These are phyloP conservation scores for Aspergillus sparsus DNA, from an alignment of 495 filamentous ascomycete genomes.

Conservation along the genomic window DNA sequence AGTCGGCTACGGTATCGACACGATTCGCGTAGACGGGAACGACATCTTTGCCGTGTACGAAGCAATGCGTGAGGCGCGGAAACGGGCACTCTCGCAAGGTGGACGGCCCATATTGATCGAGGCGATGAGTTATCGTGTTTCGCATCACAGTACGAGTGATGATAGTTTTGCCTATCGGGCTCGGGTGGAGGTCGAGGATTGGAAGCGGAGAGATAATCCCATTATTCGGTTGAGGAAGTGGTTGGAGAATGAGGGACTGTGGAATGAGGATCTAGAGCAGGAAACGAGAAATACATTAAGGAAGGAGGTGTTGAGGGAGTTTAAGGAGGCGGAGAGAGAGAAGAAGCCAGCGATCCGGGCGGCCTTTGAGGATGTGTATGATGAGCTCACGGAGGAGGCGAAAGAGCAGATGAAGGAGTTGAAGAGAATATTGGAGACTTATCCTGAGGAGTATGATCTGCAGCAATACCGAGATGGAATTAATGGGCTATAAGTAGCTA, in stretches of 20 bases:
- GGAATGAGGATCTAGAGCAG: slow-evolving; percentile 83
- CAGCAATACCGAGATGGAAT: slow-evolving; percentile 74
- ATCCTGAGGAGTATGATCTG: slow-evolving; percentile 92
- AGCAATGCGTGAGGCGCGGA: slow-evolving; percentile 74
- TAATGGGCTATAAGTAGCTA: slow-evolving; percentile 54
- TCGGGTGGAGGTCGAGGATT: slow-evolving; percentile 92
- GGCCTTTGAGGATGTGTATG: slow-evolving; percentile 88
- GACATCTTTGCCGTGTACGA: slow-evolving; percentile 94
- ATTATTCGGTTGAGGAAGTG: slow-evolving; percentile 90
- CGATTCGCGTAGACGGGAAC: slow-evolving; percentile 94
- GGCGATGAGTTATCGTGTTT: slow-evolving; percentile 96
- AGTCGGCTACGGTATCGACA: slow-evolving; percentile 96
- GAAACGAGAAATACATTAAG: slow-evolving; percentile 66
- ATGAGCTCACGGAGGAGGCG: slow-evolving; percentile 79
- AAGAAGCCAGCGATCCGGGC: slow-evolving; percentile 78
- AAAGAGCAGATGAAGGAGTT: slow-evolving; percentile 77
- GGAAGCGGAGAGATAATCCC: slow-evolving; percentile 95
- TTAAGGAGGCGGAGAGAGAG: slow-evolving; percentile 82
- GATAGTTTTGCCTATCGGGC: slow-evolving; percentile 97
- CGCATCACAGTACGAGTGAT: slow-evolving; percentile 96
- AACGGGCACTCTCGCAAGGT: slow-evolving; percentile 73
- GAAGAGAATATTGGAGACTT: slow-evolving; percentile 73
- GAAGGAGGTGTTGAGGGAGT: slow-evolving; percentile 78
- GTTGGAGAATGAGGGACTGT: slow-evolving; percentile 76
- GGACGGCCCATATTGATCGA: slow-evolving; percentile 85